Base-by-base conservation (phyloP, 2,329 filamentous ascomycete species). In the Clonostachys rosea region DNA sequence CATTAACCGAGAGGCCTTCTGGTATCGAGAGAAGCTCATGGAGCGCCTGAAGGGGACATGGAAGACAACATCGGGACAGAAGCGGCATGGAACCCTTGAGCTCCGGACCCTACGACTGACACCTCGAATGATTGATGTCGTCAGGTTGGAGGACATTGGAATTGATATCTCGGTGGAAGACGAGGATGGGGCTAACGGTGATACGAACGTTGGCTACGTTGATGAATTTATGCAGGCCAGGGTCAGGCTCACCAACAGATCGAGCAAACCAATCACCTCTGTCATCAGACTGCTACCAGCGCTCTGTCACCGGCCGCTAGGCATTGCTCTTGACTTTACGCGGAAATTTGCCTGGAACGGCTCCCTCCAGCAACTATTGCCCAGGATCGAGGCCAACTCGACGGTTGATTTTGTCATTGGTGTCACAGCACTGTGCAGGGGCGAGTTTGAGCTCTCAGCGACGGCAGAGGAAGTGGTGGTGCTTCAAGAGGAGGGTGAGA, bases 261-360 rank as follows among this genome's bases (percentile, higher is more conserved):
- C 83, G 33, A 65, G 74, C 1, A 71, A 76, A 36, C 78, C 86
- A 1, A 81, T 96, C 34, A 76, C 81, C 41, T 84, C 89, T 0
- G 71, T 95, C 1, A 71, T 96, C 40, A 79, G 91, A 36, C 69
- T 96, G 13, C 81, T 91, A 63, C 91, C 91, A 0, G 80, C 84
- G 44, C 76, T 96, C 14, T 80, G 87, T 41, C 81, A 91, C 58
- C 82, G 91, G 14, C 80, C 87, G 1, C 75, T 80, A 44, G 83
- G 82, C 50, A 74, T 88, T 13, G 87, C 89, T 3, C 78, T 95
- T 14, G 91, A 96, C 61, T 81, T 92, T 47, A 87, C 87, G 40
- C 84, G 89, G 59, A 89, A 90, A 52, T 78, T 96, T 46, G 84
- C 85, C 2, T 94, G 89, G 85, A 92, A 90, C 53, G 91, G 91